A percentile compares a stretch with the other conserved stretches of the same genome.
phyloP scores from a whole-genome alignment of 192 early-diverging fungal genomes.

The Chytriomyces sp. region DNA sequence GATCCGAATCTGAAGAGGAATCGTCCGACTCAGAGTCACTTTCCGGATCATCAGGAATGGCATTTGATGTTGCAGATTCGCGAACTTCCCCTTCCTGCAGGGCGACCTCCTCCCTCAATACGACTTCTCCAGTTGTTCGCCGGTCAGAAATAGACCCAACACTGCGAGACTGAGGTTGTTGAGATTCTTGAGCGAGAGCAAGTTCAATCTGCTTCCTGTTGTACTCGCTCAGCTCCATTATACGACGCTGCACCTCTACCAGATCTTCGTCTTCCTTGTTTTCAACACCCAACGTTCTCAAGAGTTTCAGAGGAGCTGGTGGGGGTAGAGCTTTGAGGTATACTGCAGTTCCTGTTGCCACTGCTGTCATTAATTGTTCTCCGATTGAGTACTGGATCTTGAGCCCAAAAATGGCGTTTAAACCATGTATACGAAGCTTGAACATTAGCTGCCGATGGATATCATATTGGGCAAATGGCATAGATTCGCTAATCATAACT shows the following conservation, averaged over 20 bases:
- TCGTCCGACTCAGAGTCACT: slow-evolving; percentile 38
- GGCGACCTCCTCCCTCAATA: neutral
- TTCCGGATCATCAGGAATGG: slow-evolving; percentile 12
- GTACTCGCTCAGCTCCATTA: slow-evolving; percentile 64
- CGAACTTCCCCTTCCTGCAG: neutral
- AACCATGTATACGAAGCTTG: slow-evolving; percentile 74
- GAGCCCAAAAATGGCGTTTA: slow-evolving; percentile 77
- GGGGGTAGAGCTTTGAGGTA: slow-evolving; percentile 71
- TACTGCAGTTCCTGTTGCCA: slow-evolving; percentile 73
- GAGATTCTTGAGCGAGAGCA: slow-evolving; percentile 24
- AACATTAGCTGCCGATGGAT: slow-evolving; percentile 79
- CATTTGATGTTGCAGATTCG: neutral
- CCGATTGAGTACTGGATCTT: slow-evolving; percentile 60
- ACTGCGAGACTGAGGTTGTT: slow-evolving; percentile 2
- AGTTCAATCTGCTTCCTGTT: slow-evolving; percentile 67
- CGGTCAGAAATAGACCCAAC: slow-evolving; percentile 3
- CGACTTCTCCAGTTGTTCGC: neutral
- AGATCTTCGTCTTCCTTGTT: slow-evolving; percentile 73
- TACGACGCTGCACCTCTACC: slow-evolving; percentile 68
- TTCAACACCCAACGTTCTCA: slow-evolving; percentile 70
- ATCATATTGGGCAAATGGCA: slow-evolving; percentile 84
- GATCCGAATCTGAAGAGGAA: slow-evolving; percentile 41
- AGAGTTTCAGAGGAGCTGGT: slow-evolving; percentile 70
- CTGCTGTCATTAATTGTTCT: slow-evolving; percentile 62
- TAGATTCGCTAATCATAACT: slow-evolving; percentile 69